These are phyloP conservation scores for Yamadazyma diddensiae DNA, from an alignment of 1,139 yeast species.

Conservation along the genomic window DNA sequence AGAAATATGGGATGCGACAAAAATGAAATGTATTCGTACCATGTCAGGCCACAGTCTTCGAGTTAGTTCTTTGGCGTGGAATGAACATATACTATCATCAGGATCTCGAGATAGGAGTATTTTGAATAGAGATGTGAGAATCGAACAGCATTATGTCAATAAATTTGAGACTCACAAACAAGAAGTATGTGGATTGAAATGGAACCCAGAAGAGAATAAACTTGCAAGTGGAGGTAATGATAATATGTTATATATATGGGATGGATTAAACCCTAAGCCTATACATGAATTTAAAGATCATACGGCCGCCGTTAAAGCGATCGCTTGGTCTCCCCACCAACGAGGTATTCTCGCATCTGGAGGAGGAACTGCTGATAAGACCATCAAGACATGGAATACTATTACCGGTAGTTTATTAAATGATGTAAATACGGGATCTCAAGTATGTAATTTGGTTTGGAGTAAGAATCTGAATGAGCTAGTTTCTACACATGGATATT, in stretches of 20 bases:
- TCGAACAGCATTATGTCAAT: slow-evolving; percentile 77
- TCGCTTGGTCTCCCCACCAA: slow-evolving; percentile 98
- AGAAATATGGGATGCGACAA: slow-evolving; percentile 95
- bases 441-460: slow-evolving; percentile 94
- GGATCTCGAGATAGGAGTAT: slow-evolving; percentile 87
- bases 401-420: slow-evolving; percentile 68
- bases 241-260: slow-evolving; percentile 83
- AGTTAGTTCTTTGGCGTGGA: slow-evolving; percentile 91
- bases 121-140: slow-evolving; percentile 86
- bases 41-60: slow-evolving; percentile 90
- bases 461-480: slow-evolving; percentile 87
- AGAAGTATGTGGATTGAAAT: slow-evolving; percentile 93
- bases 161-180: slow-evolving; percentile 77
- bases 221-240: slow-evolving; percentile 95
- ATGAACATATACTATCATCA: slow-evolving; percentile 80
- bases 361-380: slow-evolving; percentile 95
- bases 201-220: slow-evolving; percentile 88
- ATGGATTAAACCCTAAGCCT: slow-evolving; percentile 70
- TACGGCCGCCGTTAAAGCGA: slow-evolving; percentile 92
- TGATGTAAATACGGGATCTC: slow-evolving; percentile 92
- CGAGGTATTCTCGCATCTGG: slow-evolving; percentile 92
- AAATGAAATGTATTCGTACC: slow-evolving; percentile 76
- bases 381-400: slow-evolving; percentile 91
- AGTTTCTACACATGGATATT: slow-evolving; percentile 93
- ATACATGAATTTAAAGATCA: slow-evolving; percentile 76